Conservation (phyloP, 805 yeast genomes). For the Saccharomyces eubayanus region DNA sequence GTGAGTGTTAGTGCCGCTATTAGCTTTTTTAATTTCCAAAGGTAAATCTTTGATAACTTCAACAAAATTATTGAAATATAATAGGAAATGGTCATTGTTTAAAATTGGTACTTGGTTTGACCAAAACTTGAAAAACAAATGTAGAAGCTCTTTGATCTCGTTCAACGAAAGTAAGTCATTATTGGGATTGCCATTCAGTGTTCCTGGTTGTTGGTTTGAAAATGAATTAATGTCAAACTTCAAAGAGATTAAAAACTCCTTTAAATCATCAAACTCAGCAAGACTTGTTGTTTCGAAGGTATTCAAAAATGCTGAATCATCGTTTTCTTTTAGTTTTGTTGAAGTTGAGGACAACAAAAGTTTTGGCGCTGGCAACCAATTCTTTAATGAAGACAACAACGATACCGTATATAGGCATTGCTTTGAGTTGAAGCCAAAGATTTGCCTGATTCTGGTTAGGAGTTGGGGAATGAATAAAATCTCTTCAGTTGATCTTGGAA, state of each 20-base stretch:
- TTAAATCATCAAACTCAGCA: constrained; percentile 25
- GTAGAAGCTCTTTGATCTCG: constrained; percentile 54
- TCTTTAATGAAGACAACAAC: constrained; percentile 61
- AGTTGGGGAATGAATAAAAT: constrained; percentile 66
- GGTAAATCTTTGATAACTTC: constrained; percentile 6
- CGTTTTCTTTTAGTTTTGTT: background rate
- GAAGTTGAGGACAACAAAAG: constrained; percentile 2
- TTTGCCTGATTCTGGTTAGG: constrained; percentile 58
- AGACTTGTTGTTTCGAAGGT: constrained; percentile 15
- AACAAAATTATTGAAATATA: constrained; percentile 38
- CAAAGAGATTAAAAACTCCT: constrained; percentile 17
- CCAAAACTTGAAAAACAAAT: constrained; percentile 72
- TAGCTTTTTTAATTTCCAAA: constrained; percentile 1
- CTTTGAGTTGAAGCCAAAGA: constrained; percentile 62
- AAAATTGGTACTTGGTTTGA: constrained; percentile 59
- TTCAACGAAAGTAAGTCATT: constrained; percentile 8
- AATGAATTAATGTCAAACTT: constrained; percentile 14
- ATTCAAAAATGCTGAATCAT: constrained; percentile 9
- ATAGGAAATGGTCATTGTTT: constrained; percentile 60
- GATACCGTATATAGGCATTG: constrained; percentile 66
- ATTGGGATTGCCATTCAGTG: background rate
- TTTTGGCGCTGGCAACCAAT: constrained; percentile 37
- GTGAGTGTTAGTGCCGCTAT: constrained; percentile 6
- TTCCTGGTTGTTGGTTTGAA: background rate
- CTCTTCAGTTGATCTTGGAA: constrained; percentile 73